phyloP scores from a whole-genome alignment of 23 red algal species.

The Gracilaria domingensis region DNA sequence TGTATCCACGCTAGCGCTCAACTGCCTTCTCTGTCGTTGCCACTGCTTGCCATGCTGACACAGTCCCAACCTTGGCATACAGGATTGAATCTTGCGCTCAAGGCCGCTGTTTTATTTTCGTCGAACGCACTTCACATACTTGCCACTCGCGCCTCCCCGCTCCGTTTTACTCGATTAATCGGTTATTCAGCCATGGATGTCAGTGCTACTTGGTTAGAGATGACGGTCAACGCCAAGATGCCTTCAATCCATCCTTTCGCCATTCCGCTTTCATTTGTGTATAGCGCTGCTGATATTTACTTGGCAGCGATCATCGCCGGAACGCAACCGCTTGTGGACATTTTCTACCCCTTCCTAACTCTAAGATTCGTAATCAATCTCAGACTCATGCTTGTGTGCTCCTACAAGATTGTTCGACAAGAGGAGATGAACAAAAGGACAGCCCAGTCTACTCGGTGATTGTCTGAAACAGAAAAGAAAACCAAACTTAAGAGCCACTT shows the following conservation, averaged over 20 bases:
- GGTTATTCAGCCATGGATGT: slow-evolving; percentile 38
- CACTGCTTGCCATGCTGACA: neutral
- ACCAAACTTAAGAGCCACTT: neutral
- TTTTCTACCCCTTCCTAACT: slow-evolving; percentile 36
- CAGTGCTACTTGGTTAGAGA: slow-evolving; percentile 52
- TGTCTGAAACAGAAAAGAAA: neutral
- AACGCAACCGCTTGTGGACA: neutral
- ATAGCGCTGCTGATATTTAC: slow-evolving; percentile 46
- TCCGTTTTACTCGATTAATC: slow-evolving; percentile 6
- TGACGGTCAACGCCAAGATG: slow-evolving; percentile 46
- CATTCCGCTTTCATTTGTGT: slow-evolving; percentile 24
- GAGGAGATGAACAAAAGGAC: slow-evolving; percentile 12
- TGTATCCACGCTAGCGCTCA: neutral
- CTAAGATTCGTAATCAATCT: slow-evolving; percentile 40
- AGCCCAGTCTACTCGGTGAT: neutral
- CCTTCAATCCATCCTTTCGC: slow-evolving; percentile 29
- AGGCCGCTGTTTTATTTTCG: slow-evolving; percentile 42
- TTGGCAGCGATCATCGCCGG: slow-evolving; percentile 41
- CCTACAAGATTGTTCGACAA: slow-evolving; percentile 34
- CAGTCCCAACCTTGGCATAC: neutral
- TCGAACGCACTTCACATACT: slow-evolving; percentile 57
- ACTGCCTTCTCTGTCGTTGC: neutral
- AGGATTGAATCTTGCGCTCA: slow-evolving; percentile 41
- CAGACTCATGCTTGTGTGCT: neutral
- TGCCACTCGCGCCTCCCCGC: slow-evolving; percentile 15